A percentile compares a stretch with the other conserved stretches of the same genome.
Conservation (phyloP, 768 basidiomycete genomes). For the Crepidotus variabilis region DNA sequence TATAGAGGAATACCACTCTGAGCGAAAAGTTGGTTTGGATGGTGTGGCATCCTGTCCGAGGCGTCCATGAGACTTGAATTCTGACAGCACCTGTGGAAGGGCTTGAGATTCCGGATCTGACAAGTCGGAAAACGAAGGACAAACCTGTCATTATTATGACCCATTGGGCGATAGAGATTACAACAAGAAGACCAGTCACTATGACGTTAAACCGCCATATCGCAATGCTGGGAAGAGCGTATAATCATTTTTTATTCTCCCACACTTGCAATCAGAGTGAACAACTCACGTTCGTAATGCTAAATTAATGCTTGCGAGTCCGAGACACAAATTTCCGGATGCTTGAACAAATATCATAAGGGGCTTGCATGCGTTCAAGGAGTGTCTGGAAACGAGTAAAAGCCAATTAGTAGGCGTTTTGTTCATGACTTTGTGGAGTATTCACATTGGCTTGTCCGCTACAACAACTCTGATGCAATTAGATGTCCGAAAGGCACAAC, state of each 20-base stretch:
- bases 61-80: neutral
- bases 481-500: neutral
- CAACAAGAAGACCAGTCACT: neutral
- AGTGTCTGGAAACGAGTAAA: neutral
- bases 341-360: neutral
- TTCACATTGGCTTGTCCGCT: no score
- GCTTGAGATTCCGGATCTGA: neutral
- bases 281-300: neutral
- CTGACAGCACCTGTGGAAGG: neutral
- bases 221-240: neutral
- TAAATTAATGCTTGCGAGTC: neutral
- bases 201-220: neutral
- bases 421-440: no score
- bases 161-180: neutral
- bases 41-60: neutral
- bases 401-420: no score
- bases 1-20: neutral
- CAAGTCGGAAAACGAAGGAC: neutral
- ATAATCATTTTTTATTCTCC: no score
- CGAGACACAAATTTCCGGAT: neutral
- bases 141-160: neutral
- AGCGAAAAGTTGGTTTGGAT: neutral
- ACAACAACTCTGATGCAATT: neutral
- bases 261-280: neutral
- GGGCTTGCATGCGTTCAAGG: neutral